These are phyloP conservation scores for Cicer arietinum DNA, from an alignment of 306 rosid species.

Conservation along the genomic window DNA sequence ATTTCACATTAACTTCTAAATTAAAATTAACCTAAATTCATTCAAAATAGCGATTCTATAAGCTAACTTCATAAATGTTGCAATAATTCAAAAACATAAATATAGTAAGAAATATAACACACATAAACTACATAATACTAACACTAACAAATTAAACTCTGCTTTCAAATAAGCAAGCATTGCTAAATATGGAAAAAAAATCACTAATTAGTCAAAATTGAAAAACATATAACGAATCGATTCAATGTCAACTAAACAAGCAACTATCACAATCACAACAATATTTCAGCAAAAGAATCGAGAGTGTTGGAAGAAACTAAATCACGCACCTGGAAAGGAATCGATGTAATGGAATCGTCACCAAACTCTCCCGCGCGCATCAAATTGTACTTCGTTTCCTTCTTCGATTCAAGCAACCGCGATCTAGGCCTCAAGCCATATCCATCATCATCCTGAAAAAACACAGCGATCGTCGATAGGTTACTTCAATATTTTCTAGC, in stretches of 20 bases:
- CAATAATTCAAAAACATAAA: conserved; percentile 11
- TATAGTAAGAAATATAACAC: conserved; percentile 8
- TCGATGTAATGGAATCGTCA: conserved; percentile 66
- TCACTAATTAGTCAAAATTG: conserved; percentile 1
- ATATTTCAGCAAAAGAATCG: neutral
- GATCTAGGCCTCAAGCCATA: conserved; percentile 50
- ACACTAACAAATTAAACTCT: conserved; percentile 1
- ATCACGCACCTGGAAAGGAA: conserved; percentile 79
- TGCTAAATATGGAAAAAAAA: conserved; percentile 22
- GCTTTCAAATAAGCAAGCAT: conserved; percentile 16
- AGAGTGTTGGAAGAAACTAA: conserved; percentile 1
- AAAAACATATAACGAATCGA: neutral
- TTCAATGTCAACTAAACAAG: conserved; percentile 18
- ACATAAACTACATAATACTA: neutral
- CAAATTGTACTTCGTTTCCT: conserved; percentile 46
- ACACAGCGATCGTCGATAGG: conserved; percentile 26
- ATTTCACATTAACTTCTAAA: neutral
- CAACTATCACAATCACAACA: neutral
- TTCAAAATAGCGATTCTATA: conserved; percentile 6
- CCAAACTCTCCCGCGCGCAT: conserved; percentile 71
- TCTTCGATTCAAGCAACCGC: conserved; percentile 57
- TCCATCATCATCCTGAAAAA: conserved; percentile 57
- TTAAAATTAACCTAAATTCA: conserved; percentile 25
- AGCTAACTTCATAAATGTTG: conserved; percentile 22
- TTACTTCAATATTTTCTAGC: neutral